A percentile compares a stretch with the other conserved stretches of the same genome.
Conservation (phyloP, 2,329 filamentous ascomycete species). For the Paraconiothyrium brasiliense region DNA sequence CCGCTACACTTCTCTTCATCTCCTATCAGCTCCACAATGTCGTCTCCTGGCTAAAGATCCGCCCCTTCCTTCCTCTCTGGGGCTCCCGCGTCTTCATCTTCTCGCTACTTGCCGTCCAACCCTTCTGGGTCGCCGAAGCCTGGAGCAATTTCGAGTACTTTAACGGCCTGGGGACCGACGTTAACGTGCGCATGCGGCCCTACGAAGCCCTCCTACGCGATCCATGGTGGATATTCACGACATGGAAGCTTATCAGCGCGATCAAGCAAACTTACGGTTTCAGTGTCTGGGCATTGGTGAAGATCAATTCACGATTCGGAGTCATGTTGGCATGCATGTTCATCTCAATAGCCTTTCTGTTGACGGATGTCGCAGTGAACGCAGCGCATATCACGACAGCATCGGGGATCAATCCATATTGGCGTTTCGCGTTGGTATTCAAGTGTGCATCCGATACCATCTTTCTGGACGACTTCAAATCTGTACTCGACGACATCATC, state of each 20-base stretch:
- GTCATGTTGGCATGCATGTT: constrained; percentile 48
- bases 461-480: constrained; percentile 50
- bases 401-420: constrained; percentile 48
- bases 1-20: constrained; percentile 47
- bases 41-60: constrained; percentile 48
- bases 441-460: constrained; percentile 49
- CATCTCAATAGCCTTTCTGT: constrained; percentile 41
- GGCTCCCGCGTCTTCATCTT: constrained; percentile 46
- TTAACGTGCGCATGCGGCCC: constrained; percentile 40
- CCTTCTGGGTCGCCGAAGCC: constrained; percentile 47
- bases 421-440: constrained; percentile 48
- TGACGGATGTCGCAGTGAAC: constrained; percentile 43
- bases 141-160: constrained; percentile 50
- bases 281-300: constrained; percentile 34
- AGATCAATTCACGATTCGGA: constrained; percentile 43
- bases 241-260: constrained; percentile 39
- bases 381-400: constrained; percentile 35
- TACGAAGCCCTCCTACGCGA: constrained; percentile 46
- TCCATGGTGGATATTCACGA: constrained; percentile 51
- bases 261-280: constrained; percentile 47
- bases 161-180: constrained; percentile 41
- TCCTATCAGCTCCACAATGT: constrained; percentile 49
- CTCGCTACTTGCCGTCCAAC: constrained; percentile 42
- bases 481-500: constrained; percentile 45
- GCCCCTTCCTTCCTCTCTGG: constrained; percentile 45